These are phyloP conservation scores for Lachnellula suecica DNA, from an alignment of 2,329 filamentous ascomycete species.

Conservation along the genomic window DNA sequence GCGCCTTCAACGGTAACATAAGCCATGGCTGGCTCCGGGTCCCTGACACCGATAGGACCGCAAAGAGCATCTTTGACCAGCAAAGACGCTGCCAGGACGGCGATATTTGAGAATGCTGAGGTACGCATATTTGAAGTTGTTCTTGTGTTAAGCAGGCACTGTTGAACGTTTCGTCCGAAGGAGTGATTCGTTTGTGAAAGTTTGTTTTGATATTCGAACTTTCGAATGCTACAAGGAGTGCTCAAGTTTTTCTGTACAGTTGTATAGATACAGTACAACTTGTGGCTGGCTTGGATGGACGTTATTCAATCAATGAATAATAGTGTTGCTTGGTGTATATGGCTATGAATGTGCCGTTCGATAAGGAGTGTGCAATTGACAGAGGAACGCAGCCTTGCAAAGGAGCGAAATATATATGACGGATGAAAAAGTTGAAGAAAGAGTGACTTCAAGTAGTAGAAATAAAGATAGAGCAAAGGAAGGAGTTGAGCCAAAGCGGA, in stretches of 20 bases:
- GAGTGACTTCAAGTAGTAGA: background rate
- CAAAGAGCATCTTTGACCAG: slow-evolving; percentile 30
- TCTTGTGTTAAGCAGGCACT: background rate
- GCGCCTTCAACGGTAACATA: no score
- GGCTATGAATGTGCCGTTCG: background rate
- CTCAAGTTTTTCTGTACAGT: no score
- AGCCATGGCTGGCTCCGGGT: no score
- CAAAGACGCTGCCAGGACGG: slow-evolving; percentile 30
- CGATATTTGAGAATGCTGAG: slow-evolving; percentile 23
- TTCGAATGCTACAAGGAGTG: no score
- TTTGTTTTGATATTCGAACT: no score
- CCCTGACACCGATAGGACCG: slow-evolving; percentile 20
- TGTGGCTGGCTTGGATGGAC: slow-evolving; percentile 9
- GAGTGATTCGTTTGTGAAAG: no score
- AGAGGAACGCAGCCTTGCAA: slow-evolving; percentile 10
- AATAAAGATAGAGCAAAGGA: background rate
- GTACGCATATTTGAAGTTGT: slow-evolving; percentile 25
- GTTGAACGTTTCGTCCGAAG: no score
- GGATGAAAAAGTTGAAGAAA: slow-evolving; percentile 1
- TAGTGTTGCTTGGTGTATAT: slow-evolving; percentile 1
- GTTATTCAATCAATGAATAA: slow-evolving; percentile 25
- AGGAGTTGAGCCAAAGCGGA: background rate
- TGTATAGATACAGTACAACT: background rate
- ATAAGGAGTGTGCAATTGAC: slow-evolving; percentile 11
- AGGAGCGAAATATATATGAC: slow-evolving; percentile 8